A percentile compares a stretch with the other conserved stretches of the same genome.
Evolutionary conservation across 139 green algal genomes (phyloP).

Genomic region (Zygnema cylindricum): DNA sequence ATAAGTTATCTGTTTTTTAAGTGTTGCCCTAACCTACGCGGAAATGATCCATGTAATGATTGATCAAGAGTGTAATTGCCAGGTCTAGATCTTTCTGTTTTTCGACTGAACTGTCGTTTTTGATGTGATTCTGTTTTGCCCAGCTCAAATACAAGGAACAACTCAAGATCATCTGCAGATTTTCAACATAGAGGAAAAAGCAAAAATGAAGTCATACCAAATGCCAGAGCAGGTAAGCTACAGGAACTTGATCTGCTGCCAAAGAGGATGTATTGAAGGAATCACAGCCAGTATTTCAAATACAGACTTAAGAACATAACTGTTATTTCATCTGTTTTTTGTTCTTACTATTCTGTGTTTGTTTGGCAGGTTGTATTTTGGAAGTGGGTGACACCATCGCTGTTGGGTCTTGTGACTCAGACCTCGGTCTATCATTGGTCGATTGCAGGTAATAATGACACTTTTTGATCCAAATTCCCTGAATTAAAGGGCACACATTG

Average conservation of each 20-base stretch:
- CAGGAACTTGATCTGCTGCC: too few relatives aligned
- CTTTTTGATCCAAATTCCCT: too few relatives aligned
- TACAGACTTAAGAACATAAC: neutral
- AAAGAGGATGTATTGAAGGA: too few relatives aligned
- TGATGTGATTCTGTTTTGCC: neutral
- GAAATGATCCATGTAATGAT: too few relatives aligned
- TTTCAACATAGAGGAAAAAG: slow-evolving; percentile 98
- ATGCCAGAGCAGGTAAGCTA: slow-evolving; percentile 82
- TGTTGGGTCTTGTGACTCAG: slow-evolving; percentile 92
- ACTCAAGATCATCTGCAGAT: slow-evolving; percentile 86
- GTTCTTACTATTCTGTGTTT: neutral
- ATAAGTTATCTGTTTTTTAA: too few relatives aligned
- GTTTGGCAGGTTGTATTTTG: slow-evolving; percentile 85
- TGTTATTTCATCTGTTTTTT: neutral
- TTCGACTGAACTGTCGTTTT: too few relatives aligned
- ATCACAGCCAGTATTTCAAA: neutral
- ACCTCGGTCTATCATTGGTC: slow-evolving; percentile 96
- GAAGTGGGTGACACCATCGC: slow-evolving; percentile 90
- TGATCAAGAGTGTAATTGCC: too few relatives aligned
- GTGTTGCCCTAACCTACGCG: too few relatives aligned
- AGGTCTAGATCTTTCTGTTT: too few relatives aligned
- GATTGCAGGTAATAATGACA: slow-evolving; percentile 72
- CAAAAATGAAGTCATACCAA: slow-evolving; percentile 95
- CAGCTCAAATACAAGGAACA: slow-evolving; percentile 62
- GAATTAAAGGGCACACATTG: too few relatives aligned